phyloP scores from a whole-genome alignment of 257 asterid species.

The Echium plantagineum region DNA sequence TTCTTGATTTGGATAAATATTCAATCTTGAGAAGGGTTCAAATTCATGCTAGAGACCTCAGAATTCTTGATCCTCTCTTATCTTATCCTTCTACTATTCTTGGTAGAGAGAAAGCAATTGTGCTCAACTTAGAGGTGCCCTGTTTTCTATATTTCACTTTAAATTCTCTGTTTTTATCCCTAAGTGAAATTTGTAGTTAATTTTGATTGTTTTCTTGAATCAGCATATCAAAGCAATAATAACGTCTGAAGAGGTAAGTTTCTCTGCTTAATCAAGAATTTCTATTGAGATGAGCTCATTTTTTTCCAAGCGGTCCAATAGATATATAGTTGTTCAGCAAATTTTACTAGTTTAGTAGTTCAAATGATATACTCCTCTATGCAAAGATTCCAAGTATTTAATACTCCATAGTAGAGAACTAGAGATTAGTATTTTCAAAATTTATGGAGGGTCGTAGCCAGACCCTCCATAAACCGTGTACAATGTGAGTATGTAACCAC shows the following conservation, averaged over 20 bases:
- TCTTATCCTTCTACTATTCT: constrained; percentile 88
- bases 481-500: too few relatives aligned
- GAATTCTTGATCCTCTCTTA: constrained; percentile 78
- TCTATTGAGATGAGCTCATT: background rate
- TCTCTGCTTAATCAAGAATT: background rate
- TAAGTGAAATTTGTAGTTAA: background rate
- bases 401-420: too few relatives aligned
- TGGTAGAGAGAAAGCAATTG: constrained; percentile 69
- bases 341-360: too few relatives aligned
- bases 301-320: too few relatives aligned
- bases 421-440: too few relatives aligned
- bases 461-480: too few relatives aligned
- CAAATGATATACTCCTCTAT: too few relatives aligned
- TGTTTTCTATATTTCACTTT: background rate
- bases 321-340: too few relatives aligned
- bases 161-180: background rate
- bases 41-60: constrained; percentile 74
- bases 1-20: constrained; percentile 72
- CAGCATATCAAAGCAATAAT: constrained; percentile 96
- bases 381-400: too few relatives aligned
- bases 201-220: constrained; percentile 5
- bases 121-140: constrained; percentile 77
- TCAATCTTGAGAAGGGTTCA: constrained; percentile 65
- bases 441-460: too few relatives aligned
- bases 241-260: constrained; percentile 65